Evolutionary conservation across 1,284 basidiomycete species (phyloP).

Genomic region (Sparassis latifolia): DNA sequence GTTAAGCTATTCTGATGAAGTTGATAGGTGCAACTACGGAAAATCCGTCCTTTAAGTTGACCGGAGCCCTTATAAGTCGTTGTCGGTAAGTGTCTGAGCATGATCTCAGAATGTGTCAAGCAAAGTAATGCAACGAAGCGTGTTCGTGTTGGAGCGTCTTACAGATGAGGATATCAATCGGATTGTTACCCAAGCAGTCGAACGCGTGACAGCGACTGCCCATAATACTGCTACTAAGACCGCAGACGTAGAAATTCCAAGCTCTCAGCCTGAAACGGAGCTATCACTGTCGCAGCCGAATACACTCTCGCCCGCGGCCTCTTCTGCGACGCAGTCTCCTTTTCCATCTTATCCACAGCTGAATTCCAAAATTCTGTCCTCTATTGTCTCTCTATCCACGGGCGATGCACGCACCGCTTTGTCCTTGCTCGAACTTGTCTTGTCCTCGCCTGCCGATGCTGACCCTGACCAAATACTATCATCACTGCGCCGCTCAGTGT

Average conservation of each 20-base stretch:
- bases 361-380: slow-evolving; percentile 40
- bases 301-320: slow-evolving; percentile 9
- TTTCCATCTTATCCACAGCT: slow-evolving; percentile 37
- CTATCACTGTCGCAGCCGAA: slow-evolving; percentile 9
- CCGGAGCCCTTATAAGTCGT: slow-evolving; percentile 71
- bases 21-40: slow-evolving; percentile 89
- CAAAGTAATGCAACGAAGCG: slow-evolving; percentile 28
- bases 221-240: background rate
- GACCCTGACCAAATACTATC: slow-evolving; percentile 40
- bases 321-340: slow-evolving; percentile 5
- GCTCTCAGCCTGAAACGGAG: slow-evolving; percentile 15
- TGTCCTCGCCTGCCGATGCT: slow-evolving; percentile 34
- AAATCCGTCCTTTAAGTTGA: slow-evolving; percentile 86
- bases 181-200: slow-evolving; percentile 47
- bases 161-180: slow-evolving; percentile 48
- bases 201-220: slow-evolving; percentile 27
- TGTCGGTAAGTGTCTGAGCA: slow-evolving; percentile 51
- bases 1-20: slow-evolving; percentile 24
- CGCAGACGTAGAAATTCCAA: slow-evolving; percentile 12
- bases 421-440: slow-evolving; percentile 56
- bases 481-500: slow-evolving; percentile 48
- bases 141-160: slow-evolving; percentile 59
- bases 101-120: background rate
- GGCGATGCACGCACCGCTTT: slow-evolving; percentile 71
- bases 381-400: slow-evolving; percentile 50